These are phyloP conservation scores for Macrolepiota fuliginosa DNA, from an alignment of 768 basidiomycete species.

Conservation along the genomic window DNA sequence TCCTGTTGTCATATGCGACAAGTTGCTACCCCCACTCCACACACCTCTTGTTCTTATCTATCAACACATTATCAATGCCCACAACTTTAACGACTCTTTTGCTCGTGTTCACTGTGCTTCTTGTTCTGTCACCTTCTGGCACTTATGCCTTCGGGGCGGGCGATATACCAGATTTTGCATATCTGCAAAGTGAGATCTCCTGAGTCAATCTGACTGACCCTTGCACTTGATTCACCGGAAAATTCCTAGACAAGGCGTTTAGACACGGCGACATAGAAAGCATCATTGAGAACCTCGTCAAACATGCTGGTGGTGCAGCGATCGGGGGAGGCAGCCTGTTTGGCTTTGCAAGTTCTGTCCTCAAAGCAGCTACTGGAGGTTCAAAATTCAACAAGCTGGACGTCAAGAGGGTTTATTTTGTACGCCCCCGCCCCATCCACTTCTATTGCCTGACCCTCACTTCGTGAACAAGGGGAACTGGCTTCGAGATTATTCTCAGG, in stretches of 20 bases:
- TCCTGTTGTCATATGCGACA: slow-evolving; percentile 1
- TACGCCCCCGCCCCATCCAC: slow-evolving; percentile 38
- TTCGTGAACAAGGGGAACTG: slow-evolving; percentile 50
- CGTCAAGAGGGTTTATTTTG: slow-evolving; percentile 67
- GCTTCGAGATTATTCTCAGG: slow-evolving; percentile 70
- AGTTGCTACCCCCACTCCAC: slow-evolving; percentile 6
- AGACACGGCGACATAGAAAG: slow-evolving; percentile 78
- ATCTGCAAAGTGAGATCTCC: slow-evolving; percentile 48
- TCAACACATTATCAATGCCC: slow-evolving; percentile 12
- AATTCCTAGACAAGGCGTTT: slow-evolving; percentile 58
- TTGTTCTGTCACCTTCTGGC: slow-evolving; percentile 41
- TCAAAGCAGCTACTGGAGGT: slow-evolving; percentile 44
- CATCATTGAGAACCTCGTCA: slow-evolving; percentile 57
- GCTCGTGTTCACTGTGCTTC: slow-evolving; percentile 30
- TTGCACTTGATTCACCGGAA: slow-evolving; percentile 6
- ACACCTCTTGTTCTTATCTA: slow-evolving; percentile 12
- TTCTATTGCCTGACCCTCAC: background rate
- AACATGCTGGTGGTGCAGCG: slow-evolving; percentile 46
- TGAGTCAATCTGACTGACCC: too few relatives aligned
- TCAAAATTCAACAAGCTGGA: slow-evolving; percentile 64
- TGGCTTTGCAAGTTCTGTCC: slow-evolving; percentile 45
- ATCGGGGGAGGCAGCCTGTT: slow-evolving; percentile 46
- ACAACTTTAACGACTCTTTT: slow-evolving; percentile 29
- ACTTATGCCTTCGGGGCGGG: slow-evolving; percentile 60
- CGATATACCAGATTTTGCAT: slow-evolving; percentile 71